Base-by-base conservation (phyloP, 345 rosid species). In the Leavenworthia alabamica region DNA sequence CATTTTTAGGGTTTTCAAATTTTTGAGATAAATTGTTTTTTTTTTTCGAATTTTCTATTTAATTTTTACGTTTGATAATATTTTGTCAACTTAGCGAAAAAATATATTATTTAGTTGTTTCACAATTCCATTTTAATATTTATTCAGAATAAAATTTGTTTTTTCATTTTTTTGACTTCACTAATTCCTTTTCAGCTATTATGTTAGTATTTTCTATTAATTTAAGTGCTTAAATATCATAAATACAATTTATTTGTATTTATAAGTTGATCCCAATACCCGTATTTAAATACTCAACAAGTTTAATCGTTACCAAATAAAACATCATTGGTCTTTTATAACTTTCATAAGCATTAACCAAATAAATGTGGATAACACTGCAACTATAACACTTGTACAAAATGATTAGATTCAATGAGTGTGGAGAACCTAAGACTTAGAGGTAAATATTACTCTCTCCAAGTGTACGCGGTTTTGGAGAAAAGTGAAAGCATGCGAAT, bases 391-490 rank as follows among this genome's bases (percentile, higher is more conserved):
- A 57, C 9, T 26, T 26, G 36, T 6, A 40, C 24, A 55, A 55
- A 32, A 20, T 11, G 22, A 56, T 15, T 16, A 14, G 15, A 11
- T 56, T 16, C 24, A 27, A 16, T 15, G 23, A 26, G 4, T 56
- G 14, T n/a, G n/a, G n/a, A 13, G 3, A 42, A 42, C 28, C 15
- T 27, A 42, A 3, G 46, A 59, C 15, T 31, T 5, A 55, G 50
- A 36, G 23, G 50, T 10, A 23, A 20, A 12, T 15, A 8, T 47
- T 28, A 49, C 28, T 6, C 5, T 5, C 12, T 17, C 8, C 13
- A 2, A 51, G 24, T 5, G 13, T 44, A 60, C 73, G 67, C 73
- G 73, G 73, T 69, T 60, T 52, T 51, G 32, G 24, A 60, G 53
- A 17, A 20, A 67, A 58, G 59, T 36, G 47, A 48, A 66, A 23